phyloP scores from a whole-genome alignment of 805 yeast species.

The Yamadazyma phyllophila region DNA sequence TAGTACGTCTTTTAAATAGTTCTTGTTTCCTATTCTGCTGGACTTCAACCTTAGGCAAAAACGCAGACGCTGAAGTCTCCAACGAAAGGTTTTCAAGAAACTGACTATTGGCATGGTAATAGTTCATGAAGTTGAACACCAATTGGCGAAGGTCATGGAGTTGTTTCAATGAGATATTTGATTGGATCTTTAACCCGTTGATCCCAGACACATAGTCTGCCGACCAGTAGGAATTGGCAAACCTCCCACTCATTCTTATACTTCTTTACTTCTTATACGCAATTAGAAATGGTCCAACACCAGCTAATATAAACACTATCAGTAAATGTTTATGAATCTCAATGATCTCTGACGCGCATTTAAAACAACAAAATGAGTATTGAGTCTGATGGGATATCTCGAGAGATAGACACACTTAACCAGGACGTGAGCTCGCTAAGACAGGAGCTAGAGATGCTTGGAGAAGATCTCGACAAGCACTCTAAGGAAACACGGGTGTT shows the following conservation, averaged over 20 bases:
- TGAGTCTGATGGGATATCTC: not conserved
- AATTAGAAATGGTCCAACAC: too few species aligned
- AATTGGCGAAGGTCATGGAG: constrained; percentile 39
- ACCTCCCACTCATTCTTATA: constrained; percentile 11
- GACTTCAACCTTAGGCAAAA: too few species aligned
- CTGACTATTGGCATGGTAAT: constrained; percentile 35
- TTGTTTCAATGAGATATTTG: constrained; percentile 32
- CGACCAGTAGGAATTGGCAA: constrained; percentile 42
- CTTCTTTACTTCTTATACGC: not conserved
- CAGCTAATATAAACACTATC: not conserved
- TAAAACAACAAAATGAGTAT: not conserved
- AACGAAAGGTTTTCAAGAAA: constrained; percentile 23
- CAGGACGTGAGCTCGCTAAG: constrained; percentile 20
- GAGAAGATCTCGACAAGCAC: constrained; percentile 6
- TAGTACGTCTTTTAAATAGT: constrained; percentile 2
- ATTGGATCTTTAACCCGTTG: constrained; percentile 28
- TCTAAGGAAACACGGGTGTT: not conserved
- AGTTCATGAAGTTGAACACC: constrained; percentile 36
- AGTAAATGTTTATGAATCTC: not conserved
- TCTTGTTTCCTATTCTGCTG: not conserved
- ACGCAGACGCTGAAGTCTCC: constrained; percentile 3
- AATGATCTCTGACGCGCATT: constrained; percentile 3
- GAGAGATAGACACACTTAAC: constrained; percentile 1
- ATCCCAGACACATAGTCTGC: constrained; percentile 40
- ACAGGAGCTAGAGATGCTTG: constrained; percentile 18